Percentiles rank a stretch among this genome's conserved stretches.
Evolutionary conservation across 805 yeast genomes (phyloP).

Genomic region (Kodamaea kakaduensis): DNA sequence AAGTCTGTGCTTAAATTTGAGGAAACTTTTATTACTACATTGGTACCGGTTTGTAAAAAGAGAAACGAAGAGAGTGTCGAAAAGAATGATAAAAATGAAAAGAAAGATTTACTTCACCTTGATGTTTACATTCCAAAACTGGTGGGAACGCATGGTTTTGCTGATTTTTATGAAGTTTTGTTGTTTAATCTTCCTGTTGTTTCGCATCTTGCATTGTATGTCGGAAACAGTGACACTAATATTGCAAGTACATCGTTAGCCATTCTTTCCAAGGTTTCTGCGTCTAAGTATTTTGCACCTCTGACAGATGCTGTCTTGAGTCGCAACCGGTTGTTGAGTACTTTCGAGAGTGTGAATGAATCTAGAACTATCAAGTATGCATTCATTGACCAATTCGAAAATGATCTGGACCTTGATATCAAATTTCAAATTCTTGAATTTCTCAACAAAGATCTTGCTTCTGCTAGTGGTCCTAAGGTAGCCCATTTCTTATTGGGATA

Average conservation of each 20-base stretch:
- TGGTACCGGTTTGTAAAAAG: slow-evolving; percentile 46
- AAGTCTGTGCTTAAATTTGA: slow-evolving; percentile 49
- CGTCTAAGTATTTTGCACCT: slow-evolving; percentile 43
- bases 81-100: slow-evolving; percentile 14
- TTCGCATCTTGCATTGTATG: slow-evolving; percentile 70
- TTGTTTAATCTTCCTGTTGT: slow-evolving; percentile 66
- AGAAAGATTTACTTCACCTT: slow-evolving; percentile 21
- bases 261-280: slow-evolving; percentile 49
- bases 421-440: slow-evolving; percentile 61
- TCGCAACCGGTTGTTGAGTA: slow-evolving; percentile 61
- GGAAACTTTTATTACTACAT: slow-evolving; percentile 52
- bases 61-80: slow-evolving; percentile 22
- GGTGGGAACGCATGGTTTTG: slow-evolving; percentile 56
- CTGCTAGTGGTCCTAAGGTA: slow-evolving; percentile 45
- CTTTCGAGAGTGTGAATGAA: slow-evolving; percentile 75
- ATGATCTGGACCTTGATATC: slow-evolving; percentile 37
- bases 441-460: slow-evolving; percentile 45
- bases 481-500: slow-evolving; percentile 81
- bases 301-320: slow-evolving; percentile 28
- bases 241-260: slow-evolving; percentile 53
- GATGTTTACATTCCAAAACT: slow-evolving; percentile 36
- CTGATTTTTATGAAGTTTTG: slow-evolving; percentile 68
- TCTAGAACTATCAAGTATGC: slow-evolving; percentile 68
- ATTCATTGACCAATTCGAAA: slow-evolving; percentile 59
- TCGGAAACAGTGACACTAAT: slow-evolving; percentile 50